phyloP scores from a whole-genome alignment of 1,284 basidiomycete species.

The Amylostereum areolatum region DNA sequence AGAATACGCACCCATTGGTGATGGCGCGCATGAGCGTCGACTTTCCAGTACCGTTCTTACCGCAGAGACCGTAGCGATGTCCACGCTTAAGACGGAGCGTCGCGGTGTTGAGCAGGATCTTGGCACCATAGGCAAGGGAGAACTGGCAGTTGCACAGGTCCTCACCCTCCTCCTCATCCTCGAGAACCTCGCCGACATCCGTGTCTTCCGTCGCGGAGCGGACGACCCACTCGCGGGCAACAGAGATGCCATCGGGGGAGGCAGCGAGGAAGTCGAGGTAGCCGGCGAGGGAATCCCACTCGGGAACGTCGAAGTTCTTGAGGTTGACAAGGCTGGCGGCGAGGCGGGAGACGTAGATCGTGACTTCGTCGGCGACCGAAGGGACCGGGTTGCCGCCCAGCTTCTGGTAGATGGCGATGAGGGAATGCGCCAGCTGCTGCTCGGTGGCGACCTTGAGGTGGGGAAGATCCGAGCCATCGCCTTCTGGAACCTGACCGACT shows the following conservation, averaged over 20 bases:
- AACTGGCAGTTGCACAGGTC: conserved; percentile 98
- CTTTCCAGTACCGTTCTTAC: conserved; percentile 98
- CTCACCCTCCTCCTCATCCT: conserved; percentile 96
- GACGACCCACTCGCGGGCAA: conserved; percentile 84
- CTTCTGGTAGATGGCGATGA: conserved; percentile 83
- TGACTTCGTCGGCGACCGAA: conserved; percentile 52
- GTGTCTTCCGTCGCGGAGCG: conserved; percentile 79
- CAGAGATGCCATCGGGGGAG: conserved; percentile 60
- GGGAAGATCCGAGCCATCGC: conserved; percentile 87
- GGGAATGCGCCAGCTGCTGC: conserved; percentile 55
- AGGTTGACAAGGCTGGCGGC: conserved; percentile 82
- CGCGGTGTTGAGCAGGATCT: conserved; percentile 96
- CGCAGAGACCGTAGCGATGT: conserved; percentile 97
- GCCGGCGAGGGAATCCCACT: conserved; percentile 82
- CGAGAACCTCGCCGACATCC: conserved; percentile 63
- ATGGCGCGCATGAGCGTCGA: conserved; percentile 98
- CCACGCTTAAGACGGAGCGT: conserved; percentile 96
- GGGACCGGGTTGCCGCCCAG: conserved; percentile 50
- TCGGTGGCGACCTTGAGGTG: conserved; percentile 74
- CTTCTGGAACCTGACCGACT: conserved; percentile 81
- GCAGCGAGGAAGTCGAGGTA: conserved; percentile 70
- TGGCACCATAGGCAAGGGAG: conserved; percentile 97
- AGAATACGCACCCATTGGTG: conserved; percentile 57
- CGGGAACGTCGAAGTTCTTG: conserved; percentile 87
- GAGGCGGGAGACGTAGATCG: conserved; percentile 73